phyloP scores from a whole-genome alignment of 352 stramenopile species.

The Globisporangium irregulare region DNA sequence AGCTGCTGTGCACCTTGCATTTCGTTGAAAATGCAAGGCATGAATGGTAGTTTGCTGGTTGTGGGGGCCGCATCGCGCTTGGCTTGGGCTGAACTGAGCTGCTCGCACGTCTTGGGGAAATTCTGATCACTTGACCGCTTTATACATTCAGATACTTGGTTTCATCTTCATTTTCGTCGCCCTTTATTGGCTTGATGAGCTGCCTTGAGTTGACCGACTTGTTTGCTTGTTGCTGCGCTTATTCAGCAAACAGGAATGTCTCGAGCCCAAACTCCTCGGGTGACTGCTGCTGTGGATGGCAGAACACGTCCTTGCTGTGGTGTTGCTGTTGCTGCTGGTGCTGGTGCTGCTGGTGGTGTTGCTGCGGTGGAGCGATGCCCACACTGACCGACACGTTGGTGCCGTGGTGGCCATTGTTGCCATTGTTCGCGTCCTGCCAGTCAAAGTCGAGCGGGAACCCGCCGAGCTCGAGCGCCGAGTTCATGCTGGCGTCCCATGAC shows the following conservation, averaged over 20 bases:
- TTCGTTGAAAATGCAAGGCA: background rate
- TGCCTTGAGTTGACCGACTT: background rate
- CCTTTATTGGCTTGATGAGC: background rate
- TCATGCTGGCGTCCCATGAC: constrained; percentile 53
- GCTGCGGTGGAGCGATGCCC: constrained; percentile 6
- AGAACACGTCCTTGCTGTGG: constrained; percentile 25
- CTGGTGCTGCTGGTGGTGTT: constrained; percentile 30
- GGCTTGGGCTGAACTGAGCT: background rate
- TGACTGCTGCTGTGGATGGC: constrained; percentile 40
- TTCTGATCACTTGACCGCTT: background rate
- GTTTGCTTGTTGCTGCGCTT: constrained; percentile 18
- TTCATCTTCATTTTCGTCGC: background rate
- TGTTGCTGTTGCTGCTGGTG: constrained; percentile 13
- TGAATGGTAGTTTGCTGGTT: background rate
- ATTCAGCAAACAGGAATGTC: constrained; percentile 67
- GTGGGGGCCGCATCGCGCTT: background rate
- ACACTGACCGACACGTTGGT: constrained; percentile 22
- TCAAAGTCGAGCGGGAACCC: constrained; percentile 48
- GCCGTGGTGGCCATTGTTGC: constrained; percentile 11
- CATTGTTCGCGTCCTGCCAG: constrained; percentile 36
- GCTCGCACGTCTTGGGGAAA: background rate
- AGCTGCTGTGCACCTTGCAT: constrained; percentile 17
- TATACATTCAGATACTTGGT: background rate
- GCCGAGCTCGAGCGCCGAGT: constrained; percentile 40
- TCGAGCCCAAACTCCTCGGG: constrained; percentile 67